These are phyloP conservation scores for Scenedesmus sp. DNA, from an alignment of 163 green algal genomes.

Conservation along the genomic window DNA sequence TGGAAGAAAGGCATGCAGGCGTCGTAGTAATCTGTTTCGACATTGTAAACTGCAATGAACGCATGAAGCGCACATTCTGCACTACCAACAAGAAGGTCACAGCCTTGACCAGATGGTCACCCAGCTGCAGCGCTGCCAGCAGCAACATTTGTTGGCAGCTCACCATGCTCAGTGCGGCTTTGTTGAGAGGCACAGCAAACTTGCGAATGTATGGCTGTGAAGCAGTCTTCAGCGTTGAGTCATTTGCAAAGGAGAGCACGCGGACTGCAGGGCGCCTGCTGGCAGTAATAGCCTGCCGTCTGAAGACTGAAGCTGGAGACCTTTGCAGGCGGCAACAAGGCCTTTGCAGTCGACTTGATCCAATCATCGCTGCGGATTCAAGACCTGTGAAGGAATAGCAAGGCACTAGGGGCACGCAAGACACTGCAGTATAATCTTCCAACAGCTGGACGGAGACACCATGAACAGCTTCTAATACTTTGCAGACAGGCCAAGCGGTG, in stretches of 20 bases:
- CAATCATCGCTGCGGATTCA: neutral
- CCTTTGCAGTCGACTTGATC: neutral
- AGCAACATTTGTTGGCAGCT: neutral
- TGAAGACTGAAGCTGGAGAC: neutral
- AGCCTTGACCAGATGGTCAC: neutral
- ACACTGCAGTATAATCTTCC: no score
- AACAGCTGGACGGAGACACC: no score
- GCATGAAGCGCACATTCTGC: neutral
- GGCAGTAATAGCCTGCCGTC: neutral
- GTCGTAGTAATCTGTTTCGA: no score
- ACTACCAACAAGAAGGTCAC: neutral
- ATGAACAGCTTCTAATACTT: neutral
- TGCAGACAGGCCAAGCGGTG: neutral
- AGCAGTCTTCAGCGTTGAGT: constrained; percentile 1
- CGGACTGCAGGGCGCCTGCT: neutral
- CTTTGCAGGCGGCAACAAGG: neutral
- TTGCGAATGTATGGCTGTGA: constrained; percentile 26
- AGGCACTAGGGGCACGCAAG: no score
- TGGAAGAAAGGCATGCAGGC: no score
- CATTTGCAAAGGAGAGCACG: neutral
- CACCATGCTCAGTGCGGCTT: constrained; percentile 21
- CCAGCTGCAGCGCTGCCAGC: neutral
- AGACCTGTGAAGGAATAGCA: neutral
- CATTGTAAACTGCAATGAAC: no score
- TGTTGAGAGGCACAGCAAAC: constrained; percentile 1